Conservation (phyloP, 129 eudicot genomes). For the Pseudognaphalium luteoalbum region DNA sequence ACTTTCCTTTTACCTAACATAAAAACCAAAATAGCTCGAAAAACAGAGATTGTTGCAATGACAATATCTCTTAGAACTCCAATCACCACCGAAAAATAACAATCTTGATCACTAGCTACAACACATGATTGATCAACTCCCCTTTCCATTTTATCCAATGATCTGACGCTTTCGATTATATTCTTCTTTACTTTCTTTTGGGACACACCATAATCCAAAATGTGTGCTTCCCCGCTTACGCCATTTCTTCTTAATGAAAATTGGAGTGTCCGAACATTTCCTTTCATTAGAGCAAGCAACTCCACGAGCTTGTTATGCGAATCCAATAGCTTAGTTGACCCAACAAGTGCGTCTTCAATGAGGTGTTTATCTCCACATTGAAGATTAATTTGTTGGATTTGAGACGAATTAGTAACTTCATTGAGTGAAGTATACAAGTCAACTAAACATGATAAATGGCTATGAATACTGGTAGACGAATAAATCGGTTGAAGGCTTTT, state of each 20-base stretch:
- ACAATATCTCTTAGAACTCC: slow-evolving; percentile 32
- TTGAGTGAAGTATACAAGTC: slow-evolving; percentile 26
- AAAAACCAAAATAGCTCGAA: slow-evolving; percentile 28
- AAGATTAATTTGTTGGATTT: slow-evolving; percentile 25
- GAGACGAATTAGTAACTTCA: slow-evolving; percentile 17
- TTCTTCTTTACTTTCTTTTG: slow-evolving; percentile 23
- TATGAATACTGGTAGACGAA: slow-evolving; percentile 16
- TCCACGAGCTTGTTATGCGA: slow-evolving; percentile 23
- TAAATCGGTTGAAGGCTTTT: slow-evolving; percentile 9
- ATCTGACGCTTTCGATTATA: not conserved
- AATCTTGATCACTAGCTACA: not conserved
- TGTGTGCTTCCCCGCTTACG: not conserved
- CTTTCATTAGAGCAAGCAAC: slow-evolving; percentile 37
- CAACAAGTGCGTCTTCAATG: slow-evolving; percentile 17
- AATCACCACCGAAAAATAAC: slow-evolving; percentile 10
- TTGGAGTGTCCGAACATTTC: slow-evolving; percentile 46
- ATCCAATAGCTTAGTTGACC: slow-evolving; percentile 25
- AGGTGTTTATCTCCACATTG: slow-evolving; percentile 13
- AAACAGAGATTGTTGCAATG: slow-evolving; percentile 32
- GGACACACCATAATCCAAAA: not conserved
- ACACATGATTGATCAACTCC: not conserved
- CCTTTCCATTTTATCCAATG: slow-evolving; percentile 16
- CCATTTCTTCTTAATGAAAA: slow-evolving; percentile 57
- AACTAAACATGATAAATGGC: slow-evolving; percentile 3
- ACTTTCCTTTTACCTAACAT: slow-evolving; percentile 25